Conservation (phyloP, 2,329 filamentous ascomycete species). For the Botrytis paeoniae region DNA sequence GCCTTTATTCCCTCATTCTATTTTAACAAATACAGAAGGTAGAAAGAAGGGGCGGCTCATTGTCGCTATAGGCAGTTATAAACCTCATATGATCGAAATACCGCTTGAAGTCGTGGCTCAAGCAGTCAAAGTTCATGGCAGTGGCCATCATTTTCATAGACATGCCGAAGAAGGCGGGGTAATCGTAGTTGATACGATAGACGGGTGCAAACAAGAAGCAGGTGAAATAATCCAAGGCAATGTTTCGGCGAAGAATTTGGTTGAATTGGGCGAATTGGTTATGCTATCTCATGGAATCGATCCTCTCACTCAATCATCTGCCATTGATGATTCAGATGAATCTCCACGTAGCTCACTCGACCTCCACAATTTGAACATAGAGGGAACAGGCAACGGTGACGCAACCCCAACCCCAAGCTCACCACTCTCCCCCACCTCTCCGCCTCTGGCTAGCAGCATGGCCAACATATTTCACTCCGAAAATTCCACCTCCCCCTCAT, state of each 20-base stretch:
- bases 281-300: slow-evolving; percentile 48
- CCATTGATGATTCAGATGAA: slow-evolving; percentile 24
- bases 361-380: neutral
- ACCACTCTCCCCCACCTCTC: neutral
- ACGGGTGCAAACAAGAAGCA: slow-evolving; percentile 70
- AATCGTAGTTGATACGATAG: slow-evolving; percentile 72
- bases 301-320: slow-evolving; percentile 13
- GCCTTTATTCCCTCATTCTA: slow-evolving; percentile 70
- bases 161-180: slow-evolving; percentile 62
- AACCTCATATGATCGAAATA: slow-evolving; percentile 76
- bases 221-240: slow-evolving; percentile 82
- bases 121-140: slow-evolving; percentile 52
- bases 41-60: slow-evolving; percentile 69
- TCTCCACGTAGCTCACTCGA: slow-evolving; percentile 12
- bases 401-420: slow-evolving; percentile 2
- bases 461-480: neutral
- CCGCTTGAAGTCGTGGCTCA: slow-evolving; percentile 72
- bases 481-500: neutral
- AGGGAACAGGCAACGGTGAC: neutral
- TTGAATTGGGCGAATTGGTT: slow-evolving; percentile 81
- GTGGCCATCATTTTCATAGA: slow-evolving; percentile 62
- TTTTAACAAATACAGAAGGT: slow-evolving; percentile 70
- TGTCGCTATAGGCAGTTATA: slow-evolving; percentile 67
- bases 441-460: slow-evolving; percentile 6
- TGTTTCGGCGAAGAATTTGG: slow-evolving; percentile 69